Percentiles rank a stretch among this genome's conserved stretches.
Evolutionary conservation across 1,284 basidiomycete species (phyloP).

Genomic region (Quambalaria eucalypti): DNA sequence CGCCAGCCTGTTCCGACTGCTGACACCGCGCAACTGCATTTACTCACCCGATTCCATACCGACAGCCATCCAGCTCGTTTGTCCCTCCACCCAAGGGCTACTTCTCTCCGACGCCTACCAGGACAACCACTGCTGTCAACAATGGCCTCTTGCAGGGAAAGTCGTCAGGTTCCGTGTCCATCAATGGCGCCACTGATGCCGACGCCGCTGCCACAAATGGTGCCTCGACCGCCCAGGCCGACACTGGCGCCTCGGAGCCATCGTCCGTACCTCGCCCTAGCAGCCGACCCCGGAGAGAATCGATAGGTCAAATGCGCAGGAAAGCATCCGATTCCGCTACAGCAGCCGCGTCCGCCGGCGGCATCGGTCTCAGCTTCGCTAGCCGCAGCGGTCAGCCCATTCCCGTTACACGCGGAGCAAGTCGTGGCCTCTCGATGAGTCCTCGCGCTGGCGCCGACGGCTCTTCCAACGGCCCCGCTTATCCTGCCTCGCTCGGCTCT

Average conservation of each 20-base stretch:
- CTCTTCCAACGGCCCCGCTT: background rate
- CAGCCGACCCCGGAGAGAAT: slow-evolving; percentile 21
- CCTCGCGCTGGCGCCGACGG: slow-evolving; percentile 16
- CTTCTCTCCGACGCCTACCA: background rate
- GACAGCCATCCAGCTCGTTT: background rate
- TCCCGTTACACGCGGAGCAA: slow-evolving; percentile 11
- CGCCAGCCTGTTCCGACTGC: background rate
- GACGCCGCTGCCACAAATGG: background rate
- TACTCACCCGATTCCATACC: no score
- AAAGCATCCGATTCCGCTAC: slow-evolving; percentile 22
- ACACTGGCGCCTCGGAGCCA: slow-evolving; percentile 18
- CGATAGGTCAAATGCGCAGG: slow-evolving; percentile 30
- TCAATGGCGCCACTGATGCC: background rate
- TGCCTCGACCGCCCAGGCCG: background rate
- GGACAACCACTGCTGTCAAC: background rate
- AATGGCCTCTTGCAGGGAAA: background rate
- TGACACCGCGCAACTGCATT: no score
- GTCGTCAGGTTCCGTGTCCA: background rate
- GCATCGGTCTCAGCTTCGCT: slow-evolving; percentile 19
- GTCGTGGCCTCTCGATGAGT: slow-evolving; percentile 4
- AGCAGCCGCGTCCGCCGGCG: slow-evolving; percentile 24
- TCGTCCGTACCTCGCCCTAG: slow-evolving; percentile 27
- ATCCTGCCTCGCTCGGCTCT: slow-evolving; percentile 41
- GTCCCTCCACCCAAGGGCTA: background rate
- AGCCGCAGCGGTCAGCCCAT: slow-evolving; percentile 20